Evolutionary conservation across 352 stramenopile genomes (phyloP), one percentile per base, ranked within the genome.

Genomic region (Thalassiosira allenii): DNA sequence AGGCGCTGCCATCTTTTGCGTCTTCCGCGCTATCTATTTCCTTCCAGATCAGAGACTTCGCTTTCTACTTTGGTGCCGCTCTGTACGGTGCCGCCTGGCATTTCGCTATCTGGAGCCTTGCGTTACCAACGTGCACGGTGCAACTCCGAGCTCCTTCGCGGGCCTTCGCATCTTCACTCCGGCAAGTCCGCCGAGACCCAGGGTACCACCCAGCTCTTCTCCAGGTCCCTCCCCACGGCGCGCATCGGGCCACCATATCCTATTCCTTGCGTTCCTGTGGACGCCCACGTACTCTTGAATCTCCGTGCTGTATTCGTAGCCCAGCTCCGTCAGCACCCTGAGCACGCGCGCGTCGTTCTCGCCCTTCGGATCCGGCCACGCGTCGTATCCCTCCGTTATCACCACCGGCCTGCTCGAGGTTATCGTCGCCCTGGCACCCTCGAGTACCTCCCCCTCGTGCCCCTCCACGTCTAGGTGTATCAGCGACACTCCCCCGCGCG

Each of bases 401-500:
- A 64, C 23, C 6, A 64, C 23, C 23, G 54, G 54, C 40, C 54
- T 40, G 20, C 6, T 11, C 22, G 54, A 64, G 17, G 22, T 20
- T 27, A 64, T 64, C 3, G 30, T 44, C 23, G 3, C 20, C 23
- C 54, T 64, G n/a, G 54, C 54, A 22, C 54, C 54, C 27, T 40
- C 54, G 20, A 64, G 54, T 17, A 64, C 8, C 17, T 64, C 54
- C 9, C 25, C 30, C 30, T 64, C 54, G 20, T 64, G 54, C 27
- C 54, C 54, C 43, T 64, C 54, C 20, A 64, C 54, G 20, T 64
- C 54, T 12, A 64, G 23, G 43, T 64, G 54, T 3, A 64, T 23
- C 25, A 64, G 54, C 27, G 54, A 44, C 32, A 64, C 30, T 20
- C 23, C 17, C 40, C 9, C 40, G 37, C 23, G 6, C 17, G 8